Percentiles rank a stretch among this genome's conserved stretches.
Conservation (phyloP, 495 filamentous ascomycete species). For the Penicillium daleae region DNA sequence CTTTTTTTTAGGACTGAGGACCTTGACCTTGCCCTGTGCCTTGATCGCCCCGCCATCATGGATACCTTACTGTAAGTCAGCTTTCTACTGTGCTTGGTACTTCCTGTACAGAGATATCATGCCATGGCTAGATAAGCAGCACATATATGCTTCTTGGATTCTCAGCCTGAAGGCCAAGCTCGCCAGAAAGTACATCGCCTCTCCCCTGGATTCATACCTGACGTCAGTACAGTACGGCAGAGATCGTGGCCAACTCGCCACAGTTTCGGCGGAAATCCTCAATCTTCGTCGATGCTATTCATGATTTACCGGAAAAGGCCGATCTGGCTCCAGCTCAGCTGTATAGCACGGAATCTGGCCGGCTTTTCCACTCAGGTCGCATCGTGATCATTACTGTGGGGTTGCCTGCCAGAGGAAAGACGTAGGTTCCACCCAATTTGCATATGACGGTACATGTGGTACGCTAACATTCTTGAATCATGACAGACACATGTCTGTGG, state of each 20-base stretch:
- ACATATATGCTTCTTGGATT: not conserved
- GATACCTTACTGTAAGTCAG: constrained; percentile 76
- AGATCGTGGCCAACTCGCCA: constrained; percentile 84
- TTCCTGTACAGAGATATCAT: not conserved
- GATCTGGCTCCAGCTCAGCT: constrained; percentile 94
- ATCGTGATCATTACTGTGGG: constrained; percentile 98
- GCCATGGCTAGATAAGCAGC: not conserved
- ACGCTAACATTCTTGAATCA: constrained; percentile 17
- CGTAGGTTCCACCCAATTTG: constrained; percentile 57
- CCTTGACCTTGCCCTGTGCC: constrained; percentile 10
- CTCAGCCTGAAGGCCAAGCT: constrained; percentile 26
- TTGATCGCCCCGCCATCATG: constrained; percentile 51
- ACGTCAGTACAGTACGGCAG: constrained; percentile 62
- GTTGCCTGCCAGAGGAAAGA: constrained; percentile 94
- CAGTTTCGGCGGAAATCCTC: constrained; percentile 85
- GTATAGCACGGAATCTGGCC: constrained; percentile 96
- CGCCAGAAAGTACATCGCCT: not conserved
- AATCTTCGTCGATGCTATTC: constrained; percentile 96
- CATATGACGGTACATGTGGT: not conserved
- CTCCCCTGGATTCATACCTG: constrained; percentile 19
- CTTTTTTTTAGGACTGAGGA: not conserved
- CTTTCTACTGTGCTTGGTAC: not conserved
- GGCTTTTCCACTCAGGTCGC: constrained; percentile 94
- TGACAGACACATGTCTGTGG: constrained; percentile 87
- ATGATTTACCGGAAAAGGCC: constrained; percentile 83